A percentile compares a stretch with the other conserved stretches of the same genome.
Evolutionary conservation across 805 yeast genomes (phyloP).

Genomic region (Wickerhamiella nectarea): DNA sequence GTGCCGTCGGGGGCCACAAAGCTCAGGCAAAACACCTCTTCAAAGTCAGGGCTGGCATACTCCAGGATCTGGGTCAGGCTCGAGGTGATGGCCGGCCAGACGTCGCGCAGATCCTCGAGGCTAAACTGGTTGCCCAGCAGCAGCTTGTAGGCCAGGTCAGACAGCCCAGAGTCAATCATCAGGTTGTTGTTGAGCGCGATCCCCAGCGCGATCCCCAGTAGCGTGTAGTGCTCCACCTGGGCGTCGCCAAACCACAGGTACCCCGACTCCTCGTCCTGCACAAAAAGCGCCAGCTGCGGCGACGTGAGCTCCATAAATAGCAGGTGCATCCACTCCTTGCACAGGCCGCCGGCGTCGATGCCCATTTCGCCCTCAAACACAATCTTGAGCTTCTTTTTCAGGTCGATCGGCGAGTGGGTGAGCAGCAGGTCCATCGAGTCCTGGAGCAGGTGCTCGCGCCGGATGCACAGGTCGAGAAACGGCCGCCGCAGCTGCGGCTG

Average conservation of each 20-base stretch:
- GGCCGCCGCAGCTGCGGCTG: neutral
- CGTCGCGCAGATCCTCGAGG: conserved; percentile 49
- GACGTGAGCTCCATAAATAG: conserved; percentile 57
- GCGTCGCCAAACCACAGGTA: conserved; percentile 52
- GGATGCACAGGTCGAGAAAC: conserved; percentile 36
- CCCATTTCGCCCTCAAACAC: conserved; percentile 86
- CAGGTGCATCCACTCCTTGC: conserved; percentile 84
- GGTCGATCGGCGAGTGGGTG: conserved; percentile 32
- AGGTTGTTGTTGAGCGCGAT: conserved; percentile 85
- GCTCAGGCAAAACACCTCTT: conserved; percentile 37
- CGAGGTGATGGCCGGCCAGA: conserved; percentile 54
- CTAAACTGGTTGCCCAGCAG: conserved; percentile 42
- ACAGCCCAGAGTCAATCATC: conserved; percentile 67
- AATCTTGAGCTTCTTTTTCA: conserved; percentile 61
- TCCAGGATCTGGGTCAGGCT: conserved; percentile 37
- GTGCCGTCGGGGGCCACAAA: conserved; percentile 53
- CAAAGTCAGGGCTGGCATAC: conserved; percentile 32
- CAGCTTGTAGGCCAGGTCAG: conserved; percentile 63
- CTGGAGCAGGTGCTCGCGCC: conserved; percentile 50
- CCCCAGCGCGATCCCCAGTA: conserved; percentile 79
- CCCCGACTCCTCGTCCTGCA: conserved; percentile 52
- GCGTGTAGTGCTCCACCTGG: conserved; percentile 35
- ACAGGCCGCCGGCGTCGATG: conserved; percentile 87
- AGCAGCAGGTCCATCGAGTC: conserved; percentile 53
- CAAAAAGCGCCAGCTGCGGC: conserved; percentile 54